Conservation (phyloP, 2,329 filamentous ascomycete species). For the Neofusicoccum laricinum region DNA sequence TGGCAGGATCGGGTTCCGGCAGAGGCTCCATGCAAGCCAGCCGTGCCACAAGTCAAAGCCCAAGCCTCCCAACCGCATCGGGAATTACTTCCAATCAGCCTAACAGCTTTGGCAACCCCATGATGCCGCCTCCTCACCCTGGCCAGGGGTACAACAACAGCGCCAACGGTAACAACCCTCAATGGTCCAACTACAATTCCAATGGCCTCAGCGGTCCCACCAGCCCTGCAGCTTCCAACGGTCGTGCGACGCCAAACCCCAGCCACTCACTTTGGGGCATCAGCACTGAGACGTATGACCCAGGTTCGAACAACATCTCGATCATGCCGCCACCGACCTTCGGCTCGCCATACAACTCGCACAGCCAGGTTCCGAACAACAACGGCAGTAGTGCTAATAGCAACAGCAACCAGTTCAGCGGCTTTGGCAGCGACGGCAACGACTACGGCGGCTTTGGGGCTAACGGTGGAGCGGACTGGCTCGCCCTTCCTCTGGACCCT, state of each 20-base stretch:
- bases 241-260: constrained; percentile 32
- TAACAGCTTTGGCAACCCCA: not conserved
- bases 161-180: not conserved
- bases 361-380: constrained; percentile 2
- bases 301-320: constrained; percentile 40
- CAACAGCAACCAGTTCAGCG: constrained; percentile 19
- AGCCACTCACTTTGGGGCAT: constrained; percentile 41
- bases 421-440: constrained; percentile 16
- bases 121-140: constrained; percentile 13
- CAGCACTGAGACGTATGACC: constrained; percentile 43
- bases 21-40: constrained; percentile 37
- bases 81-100: constrained; percentile 22
- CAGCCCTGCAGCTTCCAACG: constrained; percentile 28
- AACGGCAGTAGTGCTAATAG: constrained; percentile 19
- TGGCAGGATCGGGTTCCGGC: constrained; percentile 48
- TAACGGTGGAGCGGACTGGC: constrained; percentile 48
- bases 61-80: not conserved
- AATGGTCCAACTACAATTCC: constrained; percentile 43
- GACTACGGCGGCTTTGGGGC: not conserved
- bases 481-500: constrained; percentile 60
- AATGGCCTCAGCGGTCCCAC: constrained; percentile 53
- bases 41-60: constrained; percentile 8
- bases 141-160: constrained; percentile 2
- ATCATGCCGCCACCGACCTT: constrained; percentile 48
- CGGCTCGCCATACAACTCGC: not conserved